Evolutionary conservation across 2,329 filamentous ascomycete genomes (phyloP), one percentile per base, ranked within the genome.

Genomic region (Bipolaris oryzae): DNA sequence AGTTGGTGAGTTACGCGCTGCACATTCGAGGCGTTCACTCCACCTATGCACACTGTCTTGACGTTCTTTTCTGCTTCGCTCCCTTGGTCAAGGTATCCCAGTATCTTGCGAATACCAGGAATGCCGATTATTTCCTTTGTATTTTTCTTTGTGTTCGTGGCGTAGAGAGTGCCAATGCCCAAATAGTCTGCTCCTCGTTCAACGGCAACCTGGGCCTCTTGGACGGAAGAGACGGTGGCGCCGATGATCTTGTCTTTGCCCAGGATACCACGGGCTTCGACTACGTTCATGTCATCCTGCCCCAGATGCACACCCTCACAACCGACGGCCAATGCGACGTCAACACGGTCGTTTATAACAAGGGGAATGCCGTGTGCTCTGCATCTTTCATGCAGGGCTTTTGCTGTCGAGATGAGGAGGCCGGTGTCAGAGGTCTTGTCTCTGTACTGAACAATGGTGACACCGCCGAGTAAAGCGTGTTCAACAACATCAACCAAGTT

Each of bases 241-340:
- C 95, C 94, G 60, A 98, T 92, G 68, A 96, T 94, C 50, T 91
- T 89, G 63, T 88, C 81, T 1, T 85, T 78, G 0, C 92, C 92
- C 0, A 98, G 84, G 2, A 97, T 76, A 20, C 78, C 81, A 55
- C 91, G 89, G 2, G 92, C 93, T 37, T 84, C 82, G 7, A 77
- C 70, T 25, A 91, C 74, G 57, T 86, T 87, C 81, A 96, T 88
- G 75, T 98, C 94, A 83, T 97, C 93, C 79, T 98, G 94, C 6
- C 95, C 95, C 47, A 98, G 85, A 75, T 98, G 95, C 7, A 96
- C 92, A 43, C 95, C 95, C 78, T 97, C 94, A 55, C 91, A 95
- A 11, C 87, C 90, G 41, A 93, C 85, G 13, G 92, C 92, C 16
- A 92, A 82, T 7, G 92, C 93, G 23, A 98, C 91, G 73, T 96